A percentile compares a stretch with the other conserved stretches of the same genome.
These are phyloP conservation scores for Linum trigynum DNA, from an alignment of 345 rosid genomes.

Conservation along the genomic window DNA sequence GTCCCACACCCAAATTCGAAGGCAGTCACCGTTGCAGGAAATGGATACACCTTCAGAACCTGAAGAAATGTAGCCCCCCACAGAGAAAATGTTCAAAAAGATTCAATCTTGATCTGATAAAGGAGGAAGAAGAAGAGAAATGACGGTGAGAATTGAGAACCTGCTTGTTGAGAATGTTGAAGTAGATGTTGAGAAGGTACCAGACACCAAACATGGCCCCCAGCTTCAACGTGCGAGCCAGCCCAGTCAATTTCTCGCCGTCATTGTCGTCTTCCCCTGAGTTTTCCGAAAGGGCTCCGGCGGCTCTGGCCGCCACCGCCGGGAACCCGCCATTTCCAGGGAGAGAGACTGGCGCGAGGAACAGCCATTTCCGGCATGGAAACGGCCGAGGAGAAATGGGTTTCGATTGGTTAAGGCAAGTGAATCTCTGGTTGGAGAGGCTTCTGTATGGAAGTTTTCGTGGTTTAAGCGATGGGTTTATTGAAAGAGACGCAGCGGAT, in stretches of 20 bases:
- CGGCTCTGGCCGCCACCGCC: neutral
- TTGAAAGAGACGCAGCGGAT: neutral
- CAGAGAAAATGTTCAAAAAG: neutral
- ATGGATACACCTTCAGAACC: slow-evolving; percentile 70
- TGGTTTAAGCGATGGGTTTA: neutral
- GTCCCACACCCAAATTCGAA: slow-evolving; percentile 75
- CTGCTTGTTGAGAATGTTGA: slow-evolving; percentile 75
- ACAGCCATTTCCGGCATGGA: neutral
- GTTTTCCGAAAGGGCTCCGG: neutral
- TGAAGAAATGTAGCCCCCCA: slow-evolving; percentile 11
- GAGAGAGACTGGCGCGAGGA: neutral
- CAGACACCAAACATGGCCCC: slow-evolving; percentile 56
- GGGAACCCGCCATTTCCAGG: neutral
- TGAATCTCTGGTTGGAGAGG: neutral
- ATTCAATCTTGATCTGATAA: neutral
- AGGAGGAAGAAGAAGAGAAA: neutral
- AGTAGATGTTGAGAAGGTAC: slow-evolving; percentile 63
- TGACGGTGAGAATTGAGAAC: slow-evolving; percentile 14
- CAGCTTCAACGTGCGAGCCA: slow-evolving; percentile 23
- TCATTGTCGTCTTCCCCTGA: neutral
- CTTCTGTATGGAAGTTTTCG: neutral
- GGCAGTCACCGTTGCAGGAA: slow-evolving; percentile 77
- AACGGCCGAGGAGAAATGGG: neutral
- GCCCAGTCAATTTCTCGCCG: neutral
- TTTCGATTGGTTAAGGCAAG: neutral